A percentile compares a stretch with the other conserved stretches of the same genome.
These are phyloP conservation scores for Paramecium caudatum DNA, from an alignment of 73 alveolate species.

Conservation along the genomic window DNA sequence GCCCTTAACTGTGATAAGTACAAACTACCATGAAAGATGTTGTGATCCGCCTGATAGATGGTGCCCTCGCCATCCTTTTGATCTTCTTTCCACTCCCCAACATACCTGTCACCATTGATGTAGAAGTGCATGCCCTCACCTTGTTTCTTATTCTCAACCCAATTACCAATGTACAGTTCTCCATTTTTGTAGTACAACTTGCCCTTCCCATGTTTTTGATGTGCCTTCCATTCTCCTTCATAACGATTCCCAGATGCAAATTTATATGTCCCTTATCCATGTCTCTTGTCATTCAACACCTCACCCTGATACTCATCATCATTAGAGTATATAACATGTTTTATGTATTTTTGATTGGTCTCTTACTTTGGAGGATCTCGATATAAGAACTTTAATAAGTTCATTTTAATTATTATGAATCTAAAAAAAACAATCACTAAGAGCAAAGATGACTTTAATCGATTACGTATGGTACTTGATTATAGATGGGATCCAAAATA, in stretches of 20 bases:
- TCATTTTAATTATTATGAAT: constrained; percentile 8
- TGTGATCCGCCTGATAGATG: constrained; percentile 38
- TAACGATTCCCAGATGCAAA: constrained; percentile 7
- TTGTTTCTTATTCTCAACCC: constrained; percentile 73
- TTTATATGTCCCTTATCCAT: constrained; percentile 56
- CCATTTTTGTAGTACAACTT: constrained; percentile 65
- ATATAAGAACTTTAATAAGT: not conserved
- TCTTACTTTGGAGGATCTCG: constrained; percentile 15
- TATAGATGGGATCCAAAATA: not conserved
- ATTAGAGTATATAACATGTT: not conserved
- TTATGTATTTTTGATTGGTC: not conserved
- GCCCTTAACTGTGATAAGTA: not conserved
- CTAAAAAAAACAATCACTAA: not conserved
- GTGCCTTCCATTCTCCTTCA: constrained; percentile 23
- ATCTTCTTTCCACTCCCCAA: constrained; percentile 75
- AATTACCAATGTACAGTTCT: constrained; percentile 76
- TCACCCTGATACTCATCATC: constrained; percentile 38
- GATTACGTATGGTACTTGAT: not conserved
- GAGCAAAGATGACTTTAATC: constrained; percentile 8
- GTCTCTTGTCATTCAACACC: not conserved
- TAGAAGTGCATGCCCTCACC: constrained; percentile 75
- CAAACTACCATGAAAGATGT: constrained; percentile 27
- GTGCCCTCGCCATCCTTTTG: constrained; percentile 70
- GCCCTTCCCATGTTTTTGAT: constrained; percentile 48
- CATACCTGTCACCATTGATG: constrained; percentile 71